These are phyloP conservation scores for Pestalotiopsis sp. DNA, from an alignment of 2,329 filamentous ascomycete species.

Conservation along the genomic window DNA sequence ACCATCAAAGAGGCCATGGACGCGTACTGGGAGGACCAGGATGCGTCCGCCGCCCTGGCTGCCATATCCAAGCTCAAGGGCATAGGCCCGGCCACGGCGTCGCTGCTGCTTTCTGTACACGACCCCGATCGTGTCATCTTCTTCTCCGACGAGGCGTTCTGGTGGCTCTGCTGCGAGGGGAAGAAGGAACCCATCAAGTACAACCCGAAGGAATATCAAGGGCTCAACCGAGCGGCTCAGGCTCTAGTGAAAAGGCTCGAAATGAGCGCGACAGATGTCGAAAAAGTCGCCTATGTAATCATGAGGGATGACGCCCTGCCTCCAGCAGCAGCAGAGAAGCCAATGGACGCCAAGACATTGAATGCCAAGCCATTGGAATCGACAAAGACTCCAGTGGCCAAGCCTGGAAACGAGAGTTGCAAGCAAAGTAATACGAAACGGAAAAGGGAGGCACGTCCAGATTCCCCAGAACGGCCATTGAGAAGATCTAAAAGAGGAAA, in stretches of 20 bases:
- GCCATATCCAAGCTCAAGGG: conserved; percentile 64
- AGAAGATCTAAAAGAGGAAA: neutral
- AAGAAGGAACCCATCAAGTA: conserved; percentile 63
- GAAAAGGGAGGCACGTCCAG: neutral
- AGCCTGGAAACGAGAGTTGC: neutral
- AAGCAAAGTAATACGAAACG: neutral
- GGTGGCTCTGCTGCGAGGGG: conserved; percentile 65
- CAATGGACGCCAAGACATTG: neutral
- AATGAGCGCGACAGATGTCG: conserved; percentile 61
- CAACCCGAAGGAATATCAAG: conserved; percentile 65
- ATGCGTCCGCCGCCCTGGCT: conserved; percentile 45
- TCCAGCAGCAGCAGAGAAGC: neutral
- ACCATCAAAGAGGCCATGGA: conserved; percentile 54
- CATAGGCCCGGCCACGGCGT: conserved; percentile 78
- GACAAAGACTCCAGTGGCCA: neutral
- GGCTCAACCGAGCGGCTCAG: conserved; percentile 46
- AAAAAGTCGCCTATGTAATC: conserved; percentile 71
- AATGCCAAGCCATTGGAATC: neutral
- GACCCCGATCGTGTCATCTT: conserved; percentile 63
- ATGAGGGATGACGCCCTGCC: conserved; percentile 43
- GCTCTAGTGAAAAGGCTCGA: conserved; percentile 47
- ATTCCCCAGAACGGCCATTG: neutral
- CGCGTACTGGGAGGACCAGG: conserved; percentile 38
- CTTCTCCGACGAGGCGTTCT: conserved; percentile 79
- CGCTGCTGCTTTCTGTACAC: conserved; percentile 68